Base-by-base conservation (phyloP, 2,329 filamentous ascomycete species). In the Hypoxylon sp. region DNA sequence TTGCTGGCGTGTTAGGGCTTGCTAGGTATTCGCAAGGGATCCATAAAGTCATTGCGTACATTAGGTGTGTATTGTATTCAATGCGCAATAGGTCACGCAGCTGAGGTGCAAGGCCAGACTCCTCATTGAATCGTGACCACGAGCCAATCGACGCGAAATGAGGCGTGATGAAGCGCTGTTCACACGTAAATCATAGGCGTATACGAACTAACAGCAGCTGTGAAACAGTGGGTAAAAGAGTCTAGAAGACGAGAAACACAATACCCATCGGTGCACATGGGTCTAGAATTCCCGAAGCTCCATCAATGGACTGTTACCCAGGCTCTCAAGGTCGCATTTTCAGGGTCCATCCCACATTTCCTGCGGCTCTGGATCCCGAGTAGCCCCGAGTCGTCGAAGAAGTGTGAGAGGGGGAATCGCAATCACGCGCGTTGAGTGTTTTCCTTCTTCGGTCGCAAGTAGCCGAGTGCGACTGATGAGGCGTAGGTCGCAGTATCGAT, bases 321-420 rank as follows among this genome's bases (percentile, higher is more conserved):
- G 66, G 56, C 57, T 68, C 25, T 14, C 27, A 70, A 54, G 6
- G 69, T 72, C 20, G 55, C 6, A 70, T 70, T 72, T 69, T 72
- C 69, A 72, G 69, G 69, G 69, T 70, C 69, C 69, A 69, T 69
- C 66, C 62, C 62, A 66, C 62, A 53, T 64, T 64, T 68, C 48
- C 68, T 66, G 63, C 66, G 69, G 69, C 69, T 71, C 66, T 66
- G 56, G 69, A 69, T 66, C 35, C 69, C 69, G 66, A 66, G 44
- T 59, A 62, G 62, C 66, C 60, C 66, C 69, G 69, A 71, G 48
- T 60, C 8, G 40, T 42, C 50, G 56, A 37, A 56, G 50, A 55
- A 55, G 20, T 17, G 40, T 51, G 42, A 61, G 64, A 51, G 55
- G 17, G 55, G 57, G 46, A 57, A 65, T 68, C 61, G 54, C 53